phyloP scores from a whole-genome alignment of 2,329 filamentous ascomycete genomes.

The Cordyceps militaris region DNA sequence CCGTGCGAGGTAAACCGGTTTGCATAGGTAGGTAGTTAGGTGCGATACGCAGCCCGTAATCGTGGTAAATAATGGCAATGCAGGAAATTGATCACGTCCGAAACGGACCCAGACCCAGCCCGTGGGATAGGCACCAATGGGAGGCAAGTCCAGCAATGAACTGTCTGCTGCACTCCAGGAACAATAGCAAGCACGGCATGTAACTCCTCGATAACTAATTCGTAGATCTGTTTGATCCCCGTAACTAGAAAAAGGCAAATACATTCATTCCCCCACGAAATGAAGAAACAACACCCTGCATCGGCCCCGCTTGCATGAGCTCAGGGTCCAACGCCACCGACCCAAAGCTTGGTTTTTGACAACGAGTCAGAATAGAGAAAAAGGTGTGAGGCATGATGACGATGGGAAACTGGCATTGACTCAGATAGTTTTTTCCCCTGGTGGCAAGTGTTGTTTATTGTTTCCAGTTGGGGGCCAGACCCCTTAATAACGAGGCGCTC shows the following conservation, averaged over 20 bases:
- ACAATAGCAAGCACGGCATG: too few species aligned
- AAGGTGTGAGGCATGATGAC: not conserved
- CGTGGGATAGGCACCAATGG: too few species aligned
- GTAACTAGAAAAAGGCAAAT: too few species aligned
- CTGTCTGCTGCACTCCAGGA: too few species aligned
- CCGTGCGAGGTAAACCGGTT: too few species aligned
- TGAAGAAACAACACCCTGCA: not conserved
- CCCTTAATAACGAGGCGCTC: not conserved
- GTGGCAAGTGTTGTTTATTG: too few species aligned
- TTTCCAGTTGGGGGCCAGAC: not conserved
- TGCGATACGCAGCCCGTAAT: too few species aligned
- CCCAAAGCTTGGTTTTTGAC: not conserved
- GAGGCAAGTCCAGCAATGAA: not conserved
- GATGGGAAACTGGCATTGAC: not conserved
- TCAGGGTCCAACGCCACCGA: conserved; percentile 12
- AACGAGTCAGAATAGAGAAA: not conserved
- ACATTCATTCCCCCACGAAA: not conserved
- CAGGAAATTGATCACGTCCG: too few species aligned
- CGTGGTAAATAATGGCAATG: too few species aligned
- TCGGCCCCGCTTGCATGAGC: not conserved
- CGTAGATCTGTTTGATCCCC: not conserved
- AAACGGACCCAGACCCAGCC: too few species aligned
- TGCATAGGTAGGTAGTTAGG: too few species aligned
- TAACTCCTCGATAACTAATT: not conserved
- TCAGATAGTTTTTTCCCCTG: too few species aligned